Evolutionary conservation across 257 asterid species (phyloP).

Genomic region (Eucommia ulmoides): DNA sequence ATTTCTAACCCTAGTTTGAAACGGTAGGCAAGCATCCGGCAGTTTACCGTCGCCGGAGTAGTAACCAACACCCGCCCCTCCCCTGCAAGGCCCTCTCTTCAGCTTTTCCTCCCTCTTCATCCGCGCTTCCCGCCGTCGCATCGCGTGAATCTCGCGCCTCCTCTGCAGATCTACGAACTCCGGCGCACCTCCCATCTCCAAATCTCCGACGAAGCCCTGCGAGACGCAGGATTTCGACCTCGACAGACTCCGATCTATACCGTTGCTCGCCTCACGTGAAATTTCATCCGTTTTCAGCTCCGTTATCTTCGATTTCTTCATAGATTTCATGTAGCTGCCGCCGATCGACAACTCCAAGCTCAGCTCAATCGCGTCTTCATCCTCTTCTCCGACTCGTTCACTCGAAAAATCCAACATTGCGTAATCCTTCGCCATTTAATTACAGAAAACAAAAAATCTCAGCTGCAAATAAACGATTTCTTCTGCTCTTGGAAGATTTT

Average conservation of each 20-base stretch:
- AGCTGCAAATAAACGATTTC: background rate
- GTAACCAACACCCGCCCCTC: constrained; percentile 3
- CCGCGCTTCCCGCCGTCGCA: constrained; percentile 41
- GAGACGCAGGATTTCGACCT: constrained; percentile 8
- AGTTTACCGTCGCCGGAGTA: constrained; percentile 17
- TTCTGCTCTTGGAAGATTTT: background rate
- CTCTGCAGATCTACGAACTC: constrained; percentile 19
- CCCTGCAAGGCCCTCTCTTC: constrained; percentile 12
- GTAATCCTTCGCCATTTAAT: background rate
- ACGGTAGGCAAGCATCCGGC: constrained; percentile 25
- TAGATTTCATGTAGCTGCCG: no score
- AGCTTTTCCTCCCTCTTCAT: constrained; percentile 34
- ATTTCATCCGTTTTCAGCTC: constrained; percentile 3
- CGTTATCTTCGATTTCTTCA: no score
- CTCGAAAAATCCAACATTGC: constrained; percentile 16
- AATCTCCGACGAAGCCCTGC: constrained; percentile 1
- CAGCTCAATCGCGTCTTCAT: constrained; percentile 34
- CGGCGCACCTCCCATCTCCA: no score
- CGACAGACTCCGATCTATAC: background rate
- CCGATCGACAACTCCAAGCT: constrained; percentile 64
- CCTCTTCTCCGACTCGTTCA: constrained; percentile 12
- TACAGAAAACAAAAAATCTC: background rate
- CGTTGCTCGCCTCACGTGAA: background rate
- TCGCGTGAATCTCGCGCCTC: constrained; percentile 40
- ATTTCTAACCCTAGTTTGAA: background rate